Percentiles rank a stretch among this genome's conserved stretches.
Evolutionary conservation across 257 asterid species (phyloP).

Genomic region (Dorcoceras hygrometricum): DNA sequence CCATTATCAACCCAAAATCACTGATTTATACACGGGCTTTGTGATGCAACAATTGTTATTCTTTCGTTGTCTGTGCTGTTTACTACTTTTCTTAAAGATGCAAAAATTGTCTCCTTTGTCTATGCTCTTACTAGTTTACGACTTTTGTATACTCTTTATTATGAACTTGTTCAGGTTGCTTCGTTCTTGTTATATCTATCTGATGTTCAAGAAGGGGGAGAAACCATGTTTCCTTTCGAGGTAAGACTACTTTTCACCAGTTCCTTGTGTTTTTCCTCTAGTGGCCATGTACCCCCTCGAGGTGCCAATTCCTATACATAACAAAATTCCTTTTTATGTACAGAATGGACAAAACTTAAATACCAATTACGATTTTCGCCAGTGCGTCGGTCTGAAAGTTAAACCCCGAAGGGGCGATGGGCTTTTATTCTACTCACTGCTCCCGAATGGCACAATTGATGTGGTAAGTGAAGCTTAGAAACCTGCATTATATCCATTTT

Average conservation of each 20-base stretch:
- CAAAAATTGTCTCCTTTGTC: not conserved
- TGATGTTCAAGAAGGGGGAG: slow-evolving; percentile 94
- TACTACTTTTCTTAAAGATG: too few relatives aligned
- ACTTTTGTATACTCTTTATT: not conserved
- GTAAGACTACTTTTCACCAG: slow-evolving; percentile 29
- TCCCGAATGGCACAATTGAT: slow-evolving; percentile 75
- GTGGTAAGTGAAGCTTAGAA: not conserved
- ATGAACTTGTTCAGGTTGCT: slow-evolving; percentile 48
- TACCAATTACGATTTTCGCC: slow-evolving; percentile 44
- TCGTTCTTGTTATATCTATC: slow-evolving; percentile 79
- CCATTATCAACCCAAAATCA: not conserved
- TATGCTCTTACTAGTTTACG: not conserved
- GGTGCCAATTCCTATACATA: not conserved
- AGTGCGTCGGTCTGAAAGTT: slow-evolving; percentile 79
- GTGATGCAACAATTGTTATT: too few relatives aligned
- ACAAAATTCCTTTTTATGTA: slow-evolving; percentile 11
- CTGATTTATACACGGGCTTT: not conserved
- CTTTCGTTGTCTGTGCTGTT: too few relatives aligned
- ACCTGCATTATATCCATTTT: not conserved
- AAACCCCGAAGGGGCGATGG: slow-evolving; percentile 88
- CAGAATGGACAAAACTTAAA: slow-evolving; percentile 70
- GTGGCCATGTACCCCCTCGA: not conserved
- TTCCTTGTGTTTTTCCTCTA: not conserved
- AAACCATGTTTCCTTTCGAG: slow-evolving; percentile 94
- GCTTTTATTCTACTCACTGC: slow-evolving; percentile 71